Conservation (phyloP, 768 basidiomycete genomes). For the Baorangia bicolor region DNA sequence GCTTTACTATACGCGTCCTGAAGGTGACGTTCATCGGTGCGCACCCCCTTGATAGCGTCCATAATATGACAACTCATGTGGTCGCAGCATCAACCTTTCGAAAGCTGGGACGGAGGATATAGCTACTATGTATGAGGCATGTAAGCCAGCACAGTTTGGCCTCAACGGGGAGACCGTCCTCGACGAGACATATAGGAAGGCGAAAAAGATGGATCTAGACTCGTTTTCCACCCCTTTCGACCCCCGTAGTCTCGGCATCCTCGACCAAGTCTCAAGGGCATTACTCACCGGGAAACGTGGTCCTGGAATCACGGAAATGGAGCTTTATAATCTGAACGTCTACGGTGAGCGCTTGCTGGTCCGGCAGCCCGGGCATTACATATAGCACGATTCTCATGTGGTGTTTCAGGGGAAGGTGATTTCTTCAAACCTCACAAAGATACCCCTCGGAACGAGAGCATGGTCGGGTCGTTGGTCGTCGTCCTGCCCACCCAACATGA, state of each 20-base stretch:
- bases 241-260: background rate
- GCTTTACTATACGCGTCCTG: background rate
- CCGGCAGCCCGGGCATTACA: background rate
- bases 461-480: constrained; percentile 54
- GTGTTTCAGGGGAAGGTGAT: background rate
- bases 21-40: background rate
- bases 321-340: constrained; percentile 47
- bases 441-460: constrained; percentile 41
- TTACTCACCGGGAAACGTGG: background rate
- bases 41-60: background rate
- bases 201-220: constrained; percentile 40
- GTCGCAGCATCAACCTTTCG: background rate
- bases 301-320: constrained; percentile 6
- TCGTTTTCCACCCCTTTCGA: constrained; percentile 29
- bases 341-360: constrained; percentile 37
- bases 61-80: background rate
- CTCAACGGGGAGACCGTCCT: background rate
- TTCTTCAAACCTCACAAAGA: constrained; percentile 5
- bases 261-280: background rate
- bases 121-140: background rate
- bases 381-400: background rate
- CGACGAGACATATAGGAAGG: constrained; percentile 34
- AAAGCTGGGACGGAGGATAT: background rate
- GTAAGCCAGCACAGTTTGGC: background rate
- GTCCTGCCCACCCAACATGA: constrained; percentile 39